phyloP scores from a whole-genome alignment of 2,329 filamentous ascomycete genomes.

The Xylaria sp. region DNA sequence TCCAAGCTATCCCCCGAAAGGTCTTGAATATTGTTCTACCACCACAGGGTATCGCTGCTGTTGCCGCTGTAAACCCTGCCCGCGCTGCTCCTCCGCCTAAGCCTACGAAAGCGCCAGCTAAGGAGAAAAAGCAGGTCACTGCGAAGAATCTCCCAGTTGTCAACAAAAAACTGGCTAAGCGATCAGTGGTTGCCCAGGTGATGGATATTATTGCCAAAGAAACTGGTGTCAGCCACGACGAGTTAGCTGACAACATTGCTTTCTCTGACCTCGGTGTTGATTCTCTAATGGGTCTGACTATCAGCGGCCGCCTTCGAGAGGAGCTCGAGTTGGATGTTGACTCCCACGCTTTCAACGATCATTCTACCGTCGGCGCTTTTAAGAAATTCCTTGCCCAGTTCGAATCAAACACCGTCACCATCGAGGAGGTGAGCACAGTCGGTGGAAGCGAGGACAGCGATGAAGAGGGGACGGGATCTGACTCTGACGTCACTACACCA shows the following conservation, averaged over 20 bases:
- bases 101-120: constrained; percentile 43
- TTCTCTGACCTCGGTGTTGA: constrained; percentile 65
- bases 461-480: constrained; percentile 54
- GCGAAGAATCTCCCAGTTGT: constrained; percentile 54
- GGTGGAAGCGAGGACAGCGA: constrained; percentile 48
- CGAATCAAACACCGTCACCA: constrained; percentile 40
- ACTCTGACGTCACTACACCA: constrained; percentile 59
- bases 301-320: constrained; percentile 61
- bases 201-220: constrained; percentile 63
- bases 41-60: constrained; percentile 56
- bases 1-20: constrained; percentile 69
- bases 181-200: constrained; percentile 51
- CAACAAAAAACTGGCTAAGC: constrained; percentile 55
- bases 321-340: constrained; percentile 61
- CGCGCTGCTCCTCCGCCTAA: constrained; percentile 44
- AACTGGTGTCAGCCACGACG: constrained; percentile 58
- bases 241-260: constrained; percentile 60
- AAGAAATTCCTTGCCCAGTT: constrained; percentile 51
- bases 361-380: constrained; percentile 59
- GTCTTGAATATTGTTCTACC: constrained; percentile 71
- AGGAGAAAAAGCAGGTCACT: constrained; percentile 54
- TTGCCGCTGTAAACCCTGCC: constrained; percentile 44
- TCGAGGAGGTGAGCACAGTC: constrained; percentile 45
- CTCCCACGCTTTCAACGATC: constrained; percentile 59
- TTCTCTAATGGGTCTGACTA: constrained; percentile 65